Percentiles rank a stretch among this genome's conserved stretches.
Evolutionary conservation across 306 rosid genomes (phyloP).

Genomic region (Lathyrus sativus): DNA sequence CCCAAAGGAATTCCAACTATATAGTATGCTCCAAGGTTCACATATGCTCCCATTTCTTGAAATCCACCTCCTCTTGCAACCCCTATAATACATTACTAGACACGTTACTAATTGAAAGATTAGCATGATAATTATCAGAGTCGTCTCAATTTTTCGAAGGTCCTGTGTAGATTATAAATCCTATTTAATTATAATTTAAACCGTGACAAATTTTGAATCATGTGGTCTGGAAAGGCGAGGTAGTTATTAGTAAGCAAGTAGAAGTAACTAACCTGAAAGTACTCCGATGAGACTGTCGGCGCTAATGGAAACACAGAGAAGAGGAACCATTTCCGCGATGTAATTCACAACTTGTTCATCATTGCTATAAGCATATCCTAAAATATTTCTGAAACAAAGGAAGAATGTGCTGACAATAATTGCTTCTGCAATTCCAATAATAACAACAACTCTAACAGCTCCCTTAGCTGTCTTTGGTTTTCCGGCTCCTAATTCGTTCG

Average conservation of each 20-base stretch:
- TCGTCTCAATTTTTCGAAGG: too few relatives aligned
- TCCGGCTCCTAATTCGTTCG: constrained; percentile 73
- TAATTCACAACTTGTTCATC: constrained; percentile 54
- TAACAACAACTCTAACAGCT: constrained; percentile 47
- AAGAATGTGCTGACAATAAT: constrained; percentile 42
- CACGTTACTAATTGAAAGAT: too few relatives aligned
- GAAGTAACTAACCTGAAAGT: constrained; percentile 43
- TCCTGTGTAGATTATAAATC: too few relatives aligned
- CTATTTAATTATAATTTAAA: too few relatives aligned
- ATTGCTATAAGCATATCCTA: constrained; percentile 67
- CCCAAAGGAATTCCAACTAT: constrained; percentile 48
- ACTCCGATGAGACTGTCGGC: constrained; percentile 52
- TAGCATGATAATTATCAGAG: too few relatives aligned
- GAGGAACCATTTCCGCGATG: constrained; percentile 55
- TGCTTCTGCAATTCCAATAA: constrained; percentile 51
- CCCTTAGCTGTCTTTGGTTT: constrained; percentile 53
- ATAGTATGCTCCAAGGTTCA: constrained; percentile 55
- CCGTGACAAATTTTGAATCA: too few relatives aligned
- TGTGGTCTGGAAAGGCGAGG: too few relatives aligned
- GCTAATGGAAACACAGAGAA: constrained; percentile 50
- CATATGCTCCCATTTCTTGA: constrained; percentile 51
- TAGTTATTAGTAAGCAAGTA: neutral
- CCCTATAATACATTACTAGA: constrained; percentile 9
- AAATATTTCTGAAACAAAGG: constrained; percentile 37
- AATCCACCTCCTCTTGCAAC: constrained; percentile 56